Conservation (phyloP, 768 basidiomycete genomes). For the Russula compacta region DNA sequence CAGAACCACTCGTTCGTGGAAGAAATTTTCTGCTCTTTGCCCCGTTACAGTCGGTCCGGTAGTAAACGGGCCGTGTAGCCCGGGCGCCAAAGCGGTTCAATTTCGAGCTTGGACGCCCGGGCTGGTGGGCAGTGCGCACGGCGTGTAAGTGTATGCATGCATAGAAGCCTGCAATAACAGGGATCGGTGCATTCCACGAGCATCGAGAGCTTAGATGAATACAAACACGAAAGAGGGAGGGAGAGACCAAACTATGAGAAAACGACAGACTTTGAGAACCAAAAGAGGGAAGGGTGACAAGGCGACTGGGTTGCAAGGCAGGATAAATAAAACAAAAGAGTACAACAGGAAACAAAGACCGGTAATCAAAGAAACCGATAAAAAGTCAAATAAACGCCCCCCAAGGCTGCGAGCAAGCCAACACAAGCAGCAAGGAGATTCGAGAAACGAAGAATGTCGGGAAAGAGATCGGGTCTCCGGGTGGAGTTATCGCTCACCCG, state of each 20-base stretch:
- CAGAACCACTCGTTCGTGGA: conserved; percentile 31
- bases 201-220: background rate
- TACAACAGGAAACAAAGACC: background rate
- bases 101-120: conserved; percentile 11
- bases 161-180: background rate
- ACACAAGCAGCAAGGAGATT: background rate
- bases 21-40: conserved; percentile 31
- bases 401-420: background rate
- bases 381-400: background rate
- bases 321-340: conserved; percentile 4
- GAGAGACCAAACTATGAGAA: background rate
- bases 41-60: conserved; percentile 2
- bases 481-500: conserved; percentile 10
- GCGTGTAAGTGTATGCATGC: background rate
- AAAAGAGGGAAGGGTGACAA: background rate
- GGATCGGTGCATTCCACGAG: conserved; percentile 2
- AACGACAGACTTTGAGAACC: background rate
- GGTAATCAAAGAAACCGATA: background rate
- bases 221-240: conserved; percentile 6
- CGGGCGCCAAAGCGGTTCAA: conserved; percentile 6
- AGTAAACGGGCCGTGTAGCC: conserved; percentile 15
- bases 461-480: background rate
- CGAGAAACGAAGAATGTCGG: background rate
- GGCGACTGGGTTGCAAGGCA: background rate
- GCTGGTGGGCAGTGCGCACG: background rate